Base-by-base conservation (phyloP, 2,329 filamentous ascomycete species). In the Aschersonia sp. region DNA sequence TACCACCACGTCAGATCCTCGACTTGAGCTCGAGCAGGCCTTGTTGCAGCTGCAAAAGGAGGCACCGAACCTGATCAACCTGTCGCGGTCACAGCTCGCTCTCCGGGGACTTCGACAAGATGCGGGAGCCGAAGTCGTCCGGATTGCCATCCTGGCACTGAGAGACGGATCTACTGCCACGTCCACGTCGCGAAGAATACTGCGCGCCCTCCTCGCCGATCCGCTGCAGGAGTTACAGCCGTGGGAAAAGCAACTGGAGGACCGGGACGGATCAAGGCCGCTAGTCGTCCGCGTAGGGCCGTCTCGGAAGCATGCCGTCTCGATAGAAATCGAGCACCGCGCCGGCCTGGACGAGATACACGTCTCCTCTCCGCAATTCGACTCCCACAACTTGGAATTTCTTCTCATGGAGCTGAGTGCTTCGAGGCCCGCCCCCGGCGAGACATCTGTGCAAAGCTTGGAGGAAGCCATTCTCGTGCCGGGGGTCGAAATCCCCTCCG, bases 381-480 rank as follows among this genome's bases (percentile, higher is more conserved):
- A 79, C 51, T 72, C 69, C 2, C 68, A 78, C 51, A 78, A 77
- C 46, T 57, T 87, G 12, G 85, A 89, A 61, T 66, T 89, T 5
- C 58, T 83, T 8, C 58, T 81, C 30, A 69, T 75, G 58, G 68
- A 75, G 52, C 61, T 69, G 59, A 59, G 73, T 71, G 57, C 63
- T 1, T 57, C 73, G 3, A 44, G 54, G 6, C 49, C 53, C 1
- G 47, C 55, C 2, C 50, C 48, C 5, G 68, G 71, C 42, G 60
- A 61, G 49, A 55, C 56, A 47, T 56, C 63, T 40, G 47, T 65
- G 43, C 60, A 72, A 46, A 66, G 66, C 8, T 67, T 78, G 5
- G 72, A 76, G 50, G 83, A 89, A 52, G 71, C 78, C 0, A 69
- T 89, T 10, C 72, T 95, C n/a, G 82, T 87, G 14, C 88, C 88